A percentile compares a stretch with the other conserved stretches of the same genome.
phyloP scores from a whole-genome alignment of 2,329 filamentous ascomycete species.

The Fusarium abutilonis region DNA sequence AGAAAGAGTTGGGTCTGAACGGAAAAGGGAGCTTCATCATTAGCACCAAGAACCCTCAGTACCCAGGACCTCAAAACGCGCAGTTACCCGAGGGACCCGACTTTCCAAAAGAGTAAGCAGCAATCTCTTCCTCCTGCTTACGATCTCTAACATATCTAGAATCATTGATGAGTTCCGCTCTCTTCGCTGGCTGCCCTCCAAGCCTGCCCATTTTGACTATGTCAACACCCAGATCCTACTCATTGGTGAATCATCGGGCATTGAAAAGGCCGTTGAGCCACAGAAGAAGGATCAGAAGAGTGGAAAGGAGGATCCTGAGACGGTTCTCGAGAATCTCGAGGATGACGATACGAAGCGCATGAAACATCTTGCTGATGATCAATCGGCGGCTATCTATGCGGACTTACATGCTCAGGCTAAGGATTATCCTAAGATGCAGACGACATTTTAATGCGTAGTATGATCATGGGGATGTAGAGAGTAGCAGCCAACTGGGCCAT shows the following conservation, averaged over 20 bases:
- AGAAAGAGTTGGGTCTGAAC: conserved; percentile 77
- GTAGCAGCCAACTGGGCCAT: no score
- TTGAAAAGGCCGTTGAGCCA: conserved; percentile 65
- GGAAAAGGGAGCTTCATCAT: conserved; percentile 80
- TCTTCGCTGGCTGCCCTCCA: conserved; percentile 77
- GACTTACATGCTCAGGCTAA: conserved; percentile 39
- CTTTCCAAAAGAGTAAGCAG: conserved; percentile 73
- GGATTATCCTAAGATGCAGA: conserved; percentile 46
- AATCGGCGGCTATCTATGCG: conserved; percentile 50
- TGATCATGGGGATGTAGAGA: no score
- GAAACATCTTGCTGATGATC: conserved; percentile 58
- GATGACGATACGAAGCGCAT: conserved; percentile 77
- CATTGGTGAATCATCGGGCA: conserved; percentile 73
- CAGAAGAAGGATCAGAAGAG: conserved; percentile 36
- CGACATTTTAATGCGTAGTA: conserved; percentile 37
- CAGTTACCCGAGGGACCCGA: conserved; percentile 71
- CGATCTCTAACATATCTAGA: conserved; percentile 50
- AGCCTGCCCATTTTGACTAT: conserved; percentile 79
- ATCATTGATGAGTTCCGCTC: conserved; percentile 76
- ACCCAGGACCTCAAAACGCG: conserved; percentile 70
- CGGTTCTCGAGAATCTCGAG: conserved; percentile 79
- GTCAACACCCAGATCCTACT: conserved; percentile 80
- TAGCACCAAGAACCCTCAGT: conserved; percentile 82
- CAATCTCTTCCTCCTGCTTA: background rate
- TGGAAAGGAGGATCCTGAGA: conserved; percentile 65